phyloP scores from a whole-genome alignment of 306 rosid species.

The Quercus aquifolioides region DNA sequence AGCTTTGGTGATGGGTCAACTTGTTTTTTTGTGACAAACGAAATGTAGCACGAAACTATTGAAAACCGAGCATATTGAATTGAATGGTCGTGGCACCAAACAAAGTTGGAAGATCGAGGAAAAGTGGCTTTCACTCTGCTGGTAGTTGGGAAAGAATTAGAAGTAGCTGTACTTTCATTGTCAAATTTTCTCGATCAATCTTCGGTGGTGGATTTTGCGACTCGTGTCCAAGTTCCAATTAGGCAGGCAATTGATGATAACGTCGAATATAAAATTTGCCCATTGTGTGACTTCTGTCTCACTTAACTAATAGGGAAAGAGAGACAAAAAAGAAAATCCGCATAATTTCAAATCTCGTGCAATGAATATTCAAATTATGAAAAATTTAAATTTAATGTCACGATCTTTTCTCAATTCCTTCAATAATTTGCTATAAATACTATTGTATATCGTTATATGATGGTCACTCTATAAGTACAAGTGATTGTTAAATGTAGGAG shows the following conservation, averaged over 20 bases:
- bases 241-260: neutral
- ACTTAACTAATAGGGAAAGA: too few species aligned
- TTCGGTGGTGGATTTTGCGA: neutral
- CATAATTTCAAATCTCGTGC: too few species aligned
- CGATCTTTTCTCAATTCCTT: too few species aligned
- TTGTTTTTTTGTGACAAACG: neutral
- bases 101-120: neutral
- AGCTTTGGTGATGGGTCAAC: neutral
- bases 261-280: too few species aligned
- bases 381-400: too few species aligned
- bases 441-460: rapidly evolving
- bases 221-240: neutral
- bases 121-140: neutral
- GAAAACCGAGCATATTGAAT: neutral
- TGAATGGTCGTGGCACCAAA: neutral
- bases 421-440: too few species aligned
- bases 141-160: neutral
- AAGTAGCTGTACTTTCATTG: neutral
- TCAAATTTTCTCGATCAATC: neutral
- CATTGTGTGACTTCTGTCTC: too few species aligned
- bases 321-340: too few species aligned
- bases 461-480: rapidly evolving
- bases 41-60: neutral
- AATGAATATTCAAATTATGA: too few species aligned
- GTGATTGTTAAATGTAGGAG: rapidly evolving